These are phyloP conservation scores for Cladorrhinum sp. DNA, from an alignment of 2,329 filamentous ascomycete genomes.

Conservation along the genomic window DNA sequence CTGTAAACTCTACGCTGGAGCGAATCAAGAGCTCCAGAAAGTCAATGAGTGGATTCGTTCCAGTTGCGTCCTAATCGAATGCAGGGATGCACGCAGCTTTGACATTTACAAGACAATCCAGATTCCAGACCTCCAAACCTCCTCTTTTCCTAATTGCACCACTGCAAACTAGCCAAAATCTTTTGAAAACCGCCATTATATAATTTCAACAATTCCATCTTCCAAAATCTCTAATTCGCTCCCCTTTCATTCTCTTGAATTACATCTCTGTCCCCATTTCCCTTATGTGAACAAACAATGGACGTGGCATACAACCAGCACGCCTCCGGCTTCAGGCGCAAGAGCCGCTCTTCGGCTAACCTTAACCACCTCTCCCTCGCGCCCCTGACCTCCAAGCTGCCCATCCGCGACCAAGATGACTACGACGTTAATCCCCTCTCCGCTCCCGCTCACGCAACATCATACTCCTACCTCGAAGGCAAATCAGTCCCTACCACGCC, in stretches of 20 bases:
- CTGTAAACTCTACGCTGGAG: neutral
- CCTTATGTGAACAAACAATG: conserved; percentile 40
- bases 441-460: conserved; percentile 40
- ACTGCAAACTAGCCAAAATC: neutral
- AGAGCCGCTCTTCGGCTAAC: conserved; percentile 57
- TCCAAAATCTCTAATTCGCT: neutral
- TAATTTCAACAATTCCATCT: neutral
- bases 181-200: neutral
- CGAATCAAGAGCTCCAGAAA: conserved; percentile 6
- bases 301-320: conserved; percentile 62
- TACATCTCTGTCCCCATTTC: neutral
- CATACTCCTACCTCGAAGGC: conserved; percentile 62
- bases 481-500: conserved; percentile 64
- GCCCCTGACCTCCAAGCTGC: conserved; percentile 61
- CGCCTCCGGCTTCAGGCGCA: conserved; percentile 53
- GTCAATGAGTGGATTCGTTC: neutral
- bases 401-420: conserved; percentile 54
- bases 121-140: neutral
- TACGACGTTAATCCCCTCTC: conserved; percentile 42
- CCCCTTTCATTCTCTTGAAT: neutral
- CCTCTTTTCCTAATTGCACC: conserved; percentile 9
- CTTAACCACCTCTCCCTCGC: conserved; percentile 60
- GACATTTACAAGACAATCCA: neutral
- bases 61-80: neutral
- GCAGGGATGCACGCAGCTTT: neutral